Conservation (phyloP, 306 rosid genomes). For the Inga leiocalycina region DNA sequence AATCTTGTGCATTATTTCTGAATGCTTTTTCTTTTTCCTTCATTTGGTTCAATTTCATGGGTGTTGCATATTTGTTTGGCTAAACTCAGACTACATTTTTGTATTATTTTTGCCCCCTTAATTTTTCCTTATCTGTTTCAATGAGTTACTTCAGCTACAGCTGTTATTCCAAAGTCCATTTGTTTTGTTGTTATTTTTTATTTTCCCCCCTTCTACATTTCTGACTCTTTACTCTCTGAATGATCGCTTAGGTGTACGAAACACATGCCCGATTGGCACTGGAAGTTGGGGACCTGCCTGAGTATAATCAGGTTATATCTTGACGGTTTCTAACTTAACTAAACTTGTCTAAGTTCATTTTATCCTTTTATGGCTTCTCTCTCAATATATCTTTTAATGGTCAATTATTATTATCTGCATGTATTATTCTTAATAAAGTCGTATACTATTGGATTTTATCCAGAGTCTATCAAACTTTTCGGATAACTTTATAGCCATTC, state of each 20-base stretch:
- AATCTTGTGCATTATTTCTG: conserved; percentile 32
- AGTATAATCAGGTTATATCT: conserved; percentile 82
- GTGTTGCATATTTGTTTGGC: conserved; percentile 46
- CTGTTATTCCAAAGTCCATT: neutral
- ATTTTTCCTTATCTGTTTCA: neutral
- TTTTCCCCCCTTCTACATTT: conserved; percentile 7
- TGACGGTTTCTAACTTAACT: conserved; percentile 4
- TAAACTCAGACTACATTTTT: conserved; percentile 6
- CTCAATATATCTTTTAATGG: conserved; percentile 15
- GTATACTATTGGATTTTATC: conserved; percentile 6
- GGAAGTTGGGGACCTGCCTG: conserved; percentile 94
- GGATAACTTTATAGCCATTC: conserved; percentile 29
- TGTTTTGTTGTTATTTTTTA: neutral
- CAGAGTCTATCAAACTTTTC: neutral
- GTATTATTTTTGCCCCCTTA: neutral
- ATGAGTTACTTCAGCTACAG: neutral
- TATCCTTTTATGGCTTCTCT: conserved; percentile 14
- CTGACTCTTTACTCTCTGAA: conserved; percentile 15
- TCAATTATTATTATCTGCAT: conserved; percentile 8
- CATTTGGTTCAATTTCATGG: conserved; percentile 47
- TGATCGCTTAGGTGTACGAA: conserved; percentile 80
- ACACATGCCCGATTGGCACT: conserved; percentile 91
- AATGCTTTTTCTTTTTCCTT: neutral
- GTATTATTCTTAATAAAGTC: conserved; percentile 13
- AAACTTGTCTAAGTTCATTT: neutral